Conservation (phyloP, 345 rosid species). For the Corymbia maculata region DNA sequence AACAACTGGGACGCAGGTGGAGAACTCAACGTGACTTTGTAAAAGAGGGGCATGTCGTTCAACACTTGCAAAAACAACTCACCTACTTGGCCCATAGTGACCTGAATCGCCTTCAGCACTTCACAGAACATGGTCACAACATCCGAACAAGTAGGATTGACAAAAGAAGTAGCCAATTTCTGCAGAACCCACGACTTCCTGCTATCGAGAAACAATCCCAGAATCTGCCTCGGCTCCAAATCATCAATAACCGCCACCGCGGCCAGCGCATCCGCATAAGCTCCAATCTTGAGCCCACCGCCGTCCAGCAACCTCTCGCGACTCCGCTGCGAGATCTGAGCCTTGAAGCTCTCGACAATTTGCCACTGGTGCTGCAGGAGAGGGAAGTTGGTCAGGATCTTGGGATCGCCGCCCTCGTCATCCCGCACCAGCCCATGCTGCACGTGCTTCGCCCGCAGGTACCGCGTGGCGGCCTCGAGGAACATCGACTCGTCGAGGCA, state of each 20-base stretch:
- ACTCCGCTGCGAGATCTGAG: slow-evolving; percentile 90
- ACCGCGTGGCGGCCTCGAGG: slow-evolving; percentile 77
- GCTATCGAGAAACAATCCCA: slow-evolving; percentile 65
- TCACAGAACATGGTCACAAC: slow-evolving; percentile 65
- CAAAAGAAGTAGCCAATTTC: slow-evolving; percentile 39
- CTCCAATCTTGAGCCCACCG: slow-evolving; percentile 37
- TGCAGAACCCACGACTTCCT: slow-evolving; percentile 76
- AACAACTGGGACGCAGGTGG: slow-evolving; percentile 95
- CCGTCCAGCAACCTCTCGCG: slow-evolving; percentile 77
- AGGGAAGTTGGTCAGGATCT: slow-evolving; percentile 67
- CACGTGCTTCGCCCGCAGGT: slow-evolving; percentile 76
- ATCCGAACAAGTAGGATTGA: slow-evolving; percentile 16
- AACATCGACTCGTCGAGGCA: slow-evolving; percentile 90
- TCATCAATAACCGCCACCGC: slow-evolving; percentile 83
- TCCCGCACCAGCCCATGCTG: slow-evolving; percentile 31
- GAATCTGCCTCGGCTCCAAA: slow-evolving; percentile 58
- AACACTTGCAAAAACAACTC: slow-evolving; percentile 81
- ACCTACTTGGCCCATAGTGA: slow-evolving; percentile 83
- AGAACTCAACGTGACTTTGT: slow-evolving; percentile 68
- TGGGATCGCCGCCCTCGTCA: slow-evolving; percentile 12
- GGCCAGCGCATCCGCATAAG: slow-evolving; percentile 81
- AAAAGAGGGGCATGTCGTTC: slow-evolving; percentile 88
- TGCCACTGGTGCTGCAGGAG: slow-evolving; percentile 93
- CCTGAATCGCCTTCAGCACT: slow-evolving; percentile 65
- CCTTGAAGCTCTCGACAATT: slow-evolving; percentile 91